phyloP scores from a whole-genome alignment of 352 stramenopile genomes.

The Albugo candida region DNA sequence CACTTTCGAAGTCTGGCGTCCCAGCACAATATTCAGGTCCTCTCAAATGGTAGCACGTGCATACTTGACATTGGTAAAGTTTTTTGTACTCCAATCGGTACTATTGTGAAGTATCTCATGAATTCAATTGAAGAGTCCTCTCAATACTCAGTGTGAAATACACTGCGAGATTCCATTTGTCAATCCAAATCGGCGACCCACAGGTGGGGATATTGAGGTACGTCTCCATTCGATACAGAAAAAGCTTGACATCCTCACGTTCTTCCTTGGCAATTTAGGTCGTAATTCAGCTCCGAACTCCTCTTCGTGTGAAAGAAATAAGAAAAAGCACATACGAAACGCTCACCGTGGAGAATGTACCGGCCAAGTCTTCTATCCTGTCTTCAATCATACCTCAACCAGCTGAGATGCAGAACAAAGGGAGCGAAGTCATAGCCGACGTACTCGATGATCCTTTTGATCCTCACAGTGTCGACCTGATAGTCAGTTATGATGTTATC shows the following conservation, averaged over 20 bases:
- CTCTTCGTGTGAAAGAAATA: conserved; percentile 43
- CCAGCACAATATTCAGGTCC: conserved; percentile 36
- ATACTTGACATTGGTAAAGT: conserved; percentile 39
- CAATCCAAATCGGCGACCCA: conserved; percentile 40
- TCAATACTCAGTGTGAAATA: conserved; percentile 31
- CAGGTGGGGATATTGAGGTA: conserved; percentile 46
- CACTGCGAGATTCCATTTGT: conserved; percentile 34
- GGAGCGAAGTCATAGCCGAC: no score
- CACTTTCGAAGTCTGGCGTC: conserved; percentile 52
- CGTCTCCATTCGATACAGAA: no score
- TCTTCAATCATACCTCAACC: no score
- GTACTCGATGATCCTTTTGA: conserved; percentile 6
- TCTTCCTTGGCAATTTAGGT: neutral
- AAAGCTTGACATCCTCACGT: neutral
- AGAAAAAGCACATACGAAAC: conserved; percentile 17
- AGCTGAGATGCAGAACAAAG: no score
- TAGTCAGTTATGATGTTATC: conserved; percentile 74
- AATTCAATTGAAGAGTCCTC: conserved; percentile 14
- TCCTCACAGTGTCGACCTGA: conserved; percentile 43
- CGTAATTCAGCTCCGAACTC: conserved; percentile 26
- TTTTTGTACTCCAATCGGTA: neutral
- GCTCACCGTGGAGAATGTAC: no score
- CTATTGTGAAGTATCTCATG: neutral
- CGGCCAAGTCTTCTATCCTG: no score
- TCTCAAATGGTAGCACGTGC: conserved; percentile 37